These are phyloP conservation scores for Filobasidium wieringae DNA, from an alignment of 768 basidiomycete genomes.

Conservation along the genomic window DNA sequence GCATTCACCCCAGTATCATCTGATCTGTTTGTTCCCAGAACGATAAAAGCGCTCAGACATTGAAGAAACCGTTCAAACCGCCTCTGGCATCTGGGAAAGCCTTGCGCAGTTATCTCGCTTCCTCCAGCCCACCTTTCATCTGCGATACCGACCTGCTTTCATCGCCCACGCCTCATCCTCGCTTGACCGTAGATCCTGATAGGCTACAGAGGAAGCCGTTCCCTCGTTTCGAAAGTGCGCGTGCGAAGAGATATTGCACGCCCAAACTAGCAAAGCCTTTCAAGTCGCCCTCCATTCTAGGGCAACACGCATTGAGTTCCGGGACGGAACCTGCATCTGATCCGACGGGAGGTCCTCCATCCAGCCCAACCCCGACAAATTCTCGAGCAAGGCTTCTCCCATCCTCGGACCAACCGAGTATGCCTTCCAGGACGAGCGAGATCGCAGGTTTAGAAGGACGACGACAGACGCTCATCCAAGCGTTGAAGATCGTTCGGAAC, in stretches of 20 bases:
- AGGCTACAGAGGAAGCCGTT: neutral
- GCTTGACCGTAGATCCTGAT: neutral
- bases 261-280: constrained; percentile 15
- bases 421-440: neutral
- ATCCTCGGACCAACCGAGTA: neutral
- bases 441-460: constrained; percentile 19
- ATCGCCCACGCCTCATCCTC: neutral
- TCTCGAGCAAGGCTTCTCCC: neutral
- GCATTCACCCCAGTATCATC: neutral
- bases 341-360: neutral
- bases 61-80: neutral
- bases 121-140: neutral
- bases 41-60: neutral
- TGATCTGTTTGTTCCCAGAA: too few species aligned
- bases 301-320: neutral
- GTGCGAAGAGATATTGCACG: neutral
- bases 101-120: neutral
- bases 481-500: constrained; percentile 17
- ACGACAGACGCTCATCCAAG: constrained; percentile 21
- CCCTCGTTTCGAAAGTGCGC: neutral
- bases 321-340: neutral
- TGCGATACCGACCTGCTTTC: neutral
- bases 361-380: neutral
- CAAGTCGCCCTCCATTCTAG: constrained; percentile 13
- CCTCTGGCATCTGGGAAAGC: neutral